Evolutionary conservation across 1,284 basidiomycete genomes (phyloP).

Genomic region (Cryptococcus floricola): DNA sequence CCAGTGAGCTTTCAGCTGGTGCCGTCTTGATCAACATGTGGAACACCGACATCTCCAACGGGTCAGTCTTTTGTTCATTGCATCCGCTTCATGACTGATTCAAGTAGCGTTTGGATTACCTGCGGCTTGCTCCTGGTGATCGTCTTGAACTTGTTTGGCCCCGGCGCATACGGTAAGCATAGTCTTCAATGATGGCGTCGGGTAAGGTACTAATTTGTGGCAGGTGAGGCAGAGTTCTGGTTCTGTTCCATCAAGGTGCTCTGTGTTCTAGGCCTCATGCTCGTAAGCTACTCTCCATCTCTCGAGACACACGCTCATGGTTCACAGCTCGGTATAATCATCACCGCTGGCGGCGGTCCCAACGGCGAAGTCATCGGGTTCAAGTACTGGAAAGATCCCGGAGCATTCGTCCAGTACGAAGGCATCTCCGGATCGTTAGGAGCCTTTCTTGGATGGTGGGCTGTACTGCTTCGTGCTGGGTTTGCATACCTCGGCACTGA

Average conservation of each 20-base stretch:
- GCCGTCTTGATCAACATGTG: slow-evolving; percentile 56
- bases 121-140: slow-evolving; percentile 5
- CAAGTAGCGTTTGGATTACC: slow-evolving; percentile 7
- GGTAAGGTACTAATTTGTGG: no score
- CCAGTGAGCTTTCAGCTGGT: slow-evolving; percentile 13
- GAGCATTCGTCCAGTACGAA: slow-evolving; percentile 13
- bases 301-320: neutral
- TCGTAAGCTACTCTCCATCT: slow-evolving; percentile 50
- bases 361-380: slow-evolving; percentile 12
- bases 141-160: slow-evolving; percentile 8
- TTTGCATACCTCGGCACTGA: no score
- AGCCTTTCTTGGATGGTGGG: slow-evolving; percentile 3
- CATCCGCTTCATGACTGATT: slow-evolving; percentile 1
- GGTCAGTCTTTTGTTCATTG: slow-evolving; percentile 1
- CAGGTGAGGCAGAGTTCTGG: slow-evolving; percentile 18
- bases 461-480: no score
- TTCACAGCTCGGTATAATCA: slow-evolving; percentile 57
- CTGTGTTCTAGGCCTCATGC: slow-evolving; percentile 46
- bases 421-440: slow-evolving; percentile 9
- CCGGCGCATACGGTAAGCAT: slow-evolving; percentile 3
- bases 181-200: neutral
- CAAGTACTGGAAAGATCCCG: slow-evolving; percentile 19
- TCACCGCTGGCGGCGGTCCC: slow-evolving; percentile 57
- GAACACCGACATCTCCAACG: slow-evolving; percentile 59
- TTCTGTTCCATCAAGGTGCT: slow-evolving; percentile 18